These are phyloP conservation scores for Vigna trinervia DNA, from an alignment of 306 rosid species.

Conservation along the genomic window DNA sequence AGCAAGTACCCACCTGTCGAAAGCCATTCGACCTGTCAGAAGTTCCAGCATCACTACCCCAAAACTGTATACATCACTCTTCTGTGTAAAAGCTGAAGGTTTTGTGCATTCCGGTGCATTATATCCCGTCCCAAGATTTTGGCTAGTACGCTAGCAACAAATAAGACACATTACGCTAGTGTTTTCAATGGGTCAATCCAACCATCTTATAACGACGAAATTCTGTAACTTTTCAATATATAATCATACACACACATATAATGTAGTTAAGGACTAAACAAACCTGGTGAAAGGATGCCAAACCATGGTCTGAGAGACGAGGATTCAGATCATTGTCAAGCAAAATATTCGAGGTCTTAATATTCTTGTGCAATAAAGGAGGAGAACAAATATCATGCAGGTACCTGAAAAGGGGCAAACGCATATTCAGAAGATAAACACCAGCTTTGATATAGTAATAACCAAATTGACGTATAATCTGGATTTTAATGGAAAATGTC, in stretches of 20 bases:
- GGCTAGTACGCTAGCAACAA: slow-evolving; percentile 63
- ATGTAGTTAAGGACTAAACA: neutral
- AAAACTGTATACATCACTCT: slow-evolving; percentile 85
- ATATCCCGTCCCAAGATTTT: slow-evolving; percentile 79
- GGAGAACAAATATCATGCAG: slow-evolving; percentile 87
- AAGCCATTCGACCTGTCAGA: slow-evolving; percentile 86
- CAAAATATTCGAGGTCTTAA: slow-evolving; percentile 85
- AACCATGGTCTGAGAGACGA: slow-evolving; percentile 80
- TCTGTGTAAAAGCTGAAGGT: slow-evolving; percentile 67
- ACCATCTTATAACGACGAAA: neutral
- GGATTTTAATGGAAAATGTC: slow-evolving; percentile 24
- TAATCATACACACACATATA: no score
- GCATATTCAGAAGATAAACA: slow-evolving; percentile 8
- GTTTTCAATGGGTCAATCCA: neutral
- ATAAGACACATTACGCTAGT: neutral
- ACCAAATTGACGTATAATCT: neutral
- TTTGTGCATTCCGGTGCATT: slow-evolving; percentile 87
- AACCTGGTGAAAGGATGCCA: slow-evolving; percentile 85
- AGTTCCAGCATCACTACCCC: slow-evolving; percentile 94
- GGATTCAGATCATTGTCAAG: slow-evolving; percentile 84
- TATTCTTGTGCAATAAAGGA: slow-evolving; percentile 76
- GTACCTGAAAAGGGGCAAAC: slow-evolving; percentile 56
- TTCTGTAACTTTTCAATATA: neutral
- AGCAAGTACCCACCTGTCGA: slow-evolving; percentile 61
- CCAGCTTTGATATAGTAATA: neutral